These are phyloP conservation scores for Monilinia aucupariae DNA, from an alignment of 2,329 filamentous ascomycete genomes.

Conservation along the genomic window DNA sequence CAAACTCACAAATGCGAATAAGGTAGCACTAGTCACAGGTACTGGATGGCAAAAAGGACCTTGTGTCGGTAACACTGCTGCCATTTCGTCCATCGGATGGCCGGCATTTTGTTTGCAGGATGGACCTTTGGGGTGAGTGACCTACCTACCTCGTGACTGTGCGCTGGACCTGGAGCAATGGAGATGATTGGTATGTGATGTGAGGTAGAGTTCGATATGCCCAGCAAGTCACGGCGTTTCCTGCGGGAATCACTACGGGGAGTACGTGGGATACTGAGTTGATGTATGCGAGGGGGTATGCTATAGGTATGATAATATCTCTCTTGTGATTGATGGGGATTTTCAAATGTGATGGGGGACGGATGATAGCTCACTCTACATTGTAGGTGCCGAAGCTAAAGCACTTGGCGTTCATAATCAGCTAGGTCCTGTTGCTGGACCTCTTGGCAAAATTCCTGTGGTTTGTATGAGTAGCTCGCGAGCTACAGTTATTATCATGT, in stretches of 20 bases:
- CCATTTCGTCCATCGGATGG: constrained; percentile 56
- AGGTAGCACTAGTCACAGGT: constrained; percentile 73
- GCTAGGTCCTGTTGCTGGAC: constrained; percentile 70
- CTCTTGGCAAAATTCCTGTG: constrained; percentile 63
- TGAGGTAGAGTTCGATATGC: constrained; percentile 53
- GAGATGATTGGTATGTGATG: background rate
- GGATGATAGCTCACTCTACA: background rate
- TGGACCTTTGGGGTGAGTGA: constrained; percentile 58
- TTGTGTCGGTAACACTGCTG: constrained; percentile 59
- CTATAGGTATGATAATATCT: constrained; percentile 50
- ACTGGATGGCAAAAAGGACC: constrained; percentile 68
- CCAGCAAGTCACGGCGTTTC: constrained; percentile 68
- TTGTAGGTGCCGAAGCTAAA: constrained; percentile 59
- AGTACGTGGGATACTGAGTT: constrained; percentile 74
- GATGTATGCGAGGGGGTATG: constrained; percentile 62
- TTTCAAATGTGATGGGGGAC: background rate
- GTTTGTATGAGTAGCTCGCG: constrained; percentile 18
- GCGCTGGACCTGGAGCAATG: background rate
- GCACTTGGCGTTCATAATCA: constrained; percentile 68
- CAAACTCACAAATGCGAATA: constrained; percentile 67
- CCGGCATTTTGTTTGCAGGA: constrained; percentile 75
- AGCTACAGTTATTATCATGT: too few species aligned
- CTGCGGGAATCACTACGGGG: constrained; percentile 72
- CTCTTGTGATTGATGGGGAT: background rate
- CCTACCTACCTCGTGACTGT: background rate